phyloP scores from a whole-genome alignment of 1,139 yeast genomes.

The Pichia sp. region DNA sequence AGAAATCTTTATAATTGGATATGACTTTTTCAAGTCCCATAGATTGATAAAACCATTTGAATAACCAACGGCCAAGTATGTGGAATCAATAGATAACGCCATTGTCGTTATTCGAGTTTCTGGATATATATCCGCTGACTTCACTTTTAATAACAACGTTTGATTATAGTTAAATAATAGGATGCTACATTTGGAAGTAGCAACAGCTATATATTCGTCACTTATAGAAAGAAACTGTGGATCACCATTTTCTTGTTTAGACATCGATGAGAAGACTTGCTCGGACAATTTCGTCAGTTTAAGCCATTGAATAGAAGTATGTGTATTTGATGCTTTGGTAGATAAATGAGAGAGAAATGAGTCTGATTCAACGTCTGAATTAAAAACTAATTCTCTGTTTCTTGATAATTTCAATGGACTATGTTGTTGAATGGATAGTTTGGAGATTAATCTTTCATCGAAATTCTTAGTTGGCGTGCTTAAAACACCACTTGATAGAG shows the following conservation, averaged over 20 bases:
- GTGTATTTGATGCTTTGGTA: not conserved
- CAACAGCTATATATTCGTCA: conserved; percentile 47
- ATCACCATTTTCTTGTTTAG: conserved; percentile 41
- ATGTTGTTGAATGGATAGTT: conserved; percentile 3
- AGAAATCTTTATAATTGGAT: conserved; percentile 31
- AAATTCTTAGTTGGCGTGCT: conserved; percentile 1
- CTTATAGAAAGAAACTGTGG: conserved; percentile 45
- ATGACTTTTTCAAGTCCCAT: conserved; percentile 38
- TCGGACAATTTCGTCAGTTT: conserved; percentile 38
- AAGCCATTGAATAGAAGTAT: conserved; percentile 32
- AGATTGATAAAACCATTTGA: conserved; percentile 39
- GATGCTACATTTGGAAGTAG: conserved; percentile 55
- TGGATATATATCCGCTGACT: conserved; percentile 13
- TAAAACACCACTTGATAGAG: too few relatives aligned
- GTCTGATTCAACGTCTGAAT: not conserved
- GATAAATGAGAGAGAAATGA: not conserved
- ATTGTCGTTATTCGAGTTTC: conserved; percentile 25
- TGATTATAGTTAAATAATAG: conserved; percentile 64
- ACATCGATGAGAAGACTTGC: conserved; percentile 34
- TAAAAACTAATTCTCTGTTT: too few relatives aligned
- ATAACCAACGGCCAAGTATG: conserved; percentile 43
- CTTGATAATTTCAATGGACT: not conserved
- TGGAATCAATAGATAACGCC: conserved; percentile 45
- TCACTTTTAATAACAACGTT: conserved; percentile 20
- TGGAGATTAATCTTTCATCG: conserved; percentile 15